A percentile compares a stretch with the other conserved stretches of the same genome.
phyloP scores from a whole-genome alignment of 768 basidiomycete species.

The Suillus lakei region DNA sequence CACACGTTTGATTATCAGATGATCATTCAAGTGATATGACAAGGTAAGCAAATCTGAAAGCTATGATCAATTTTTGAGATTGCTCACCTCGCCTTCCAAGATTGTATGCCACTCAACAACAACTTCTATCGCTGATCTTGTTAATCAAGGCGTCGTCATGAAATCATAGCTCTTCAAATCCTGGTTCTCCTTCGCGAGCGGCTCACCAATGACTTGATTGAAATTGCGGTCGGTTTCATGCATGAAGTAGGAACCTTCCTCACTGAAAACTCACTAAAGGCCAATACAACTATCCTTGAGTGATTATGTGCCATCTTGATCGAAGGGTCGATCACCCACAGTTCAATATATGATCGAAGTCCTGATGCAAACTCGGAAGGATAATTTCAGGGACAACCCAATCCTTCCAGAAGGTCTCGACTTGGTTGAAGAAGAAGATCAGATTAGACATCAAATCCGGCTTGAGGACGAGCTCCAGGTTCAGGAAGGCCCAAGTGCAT shows the following conservation, averaged over 20 bases:
- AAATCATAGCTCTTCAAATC: conserved; percentile 93
- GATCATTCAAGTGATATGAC: conserved; percentile 95
- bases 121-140: conserved; percentile 88
- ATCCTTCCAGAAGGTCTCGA: conserved; percentile 93
- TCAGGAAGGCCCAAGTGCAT: conserved; percentile 87
- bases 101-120: conserved; percentile 92
- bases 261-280: conserved; percentile 90
- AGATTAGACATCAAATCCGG: conserved; percentile 92
- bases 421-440: conserved; percentile 96
- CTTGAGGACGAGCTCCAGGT: conserved; percentile 93
- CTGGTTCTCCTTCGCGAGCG: conserved; percentile 92
- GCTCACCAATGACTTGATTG: conserved; percentile 96
- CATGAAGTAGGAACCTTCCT: conserved; percentile 97
- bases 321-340: conserved; percentile 92
- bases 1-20: conserved; percentile 85
- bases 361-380: conserved; percentile 97
- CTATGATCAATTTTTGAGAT: conserved; percentile 6
- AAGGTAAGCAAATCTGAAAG: conserved; percentile 63
- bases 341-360: conserved; percentile 99
- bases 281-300: conserved; percentile 91
- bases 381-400: conserved; percentile 99
- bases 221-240: conserved; percentile 97
- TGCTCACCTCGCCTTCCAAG: conserved; percentile 43
- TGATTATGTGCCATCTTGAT: conserved; percentile 96
- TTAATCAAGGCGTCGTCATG: conserved; percentile 92